Percentiles rank a stretch among this genome's conserved stretches.
These are phyloP conservation scores for Saccharomycopsis malanga DNA, from an alignment of 805 yeast species.

Conservation along the genomic window DNA sequence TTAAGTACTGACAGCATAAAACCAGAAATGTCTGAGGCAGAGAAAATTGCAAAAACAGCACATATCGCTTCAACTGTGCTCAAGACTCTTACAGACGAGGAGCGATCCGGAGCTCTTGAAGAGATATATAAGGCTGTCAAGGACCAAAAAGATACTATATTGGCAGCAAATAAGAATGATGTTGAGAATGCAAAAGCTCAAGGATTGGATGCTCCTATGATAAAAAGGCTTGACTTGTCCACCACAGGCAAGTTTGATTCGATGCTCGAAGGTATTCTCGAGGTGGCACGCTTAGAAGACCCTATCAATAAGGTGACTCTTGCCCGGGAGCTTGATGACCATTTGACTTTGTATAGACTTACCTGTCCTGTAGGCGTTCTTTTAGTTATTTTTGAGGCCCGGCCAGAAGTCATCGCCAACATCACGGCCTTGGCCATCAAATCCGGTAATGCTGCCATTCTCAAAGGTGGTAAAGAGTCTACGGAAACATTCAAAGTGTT, in stretches of 20 bases:
- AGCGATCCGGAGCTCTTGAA: constrained; percentile 65
- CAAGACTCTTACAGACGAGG: constrained; percentile 67
- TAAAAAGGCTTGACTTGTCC: constrained; percentile 79
- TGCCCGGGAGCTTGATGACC: constrained; percentile 82
- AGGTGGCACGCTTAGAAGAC: constrained; percentile 82
- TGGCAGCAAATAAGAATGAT: constrained; percentile 70
- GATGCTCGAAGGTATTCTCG: constrained; percentile 91
- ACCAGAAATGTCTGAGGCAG: constrained; percentile 7
- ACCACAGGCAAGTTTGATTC: constrained; percentile 80
- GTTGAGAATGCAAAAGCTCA: constrained; percentile 59
- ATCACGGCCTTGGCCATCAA: constrained; percentile 93
- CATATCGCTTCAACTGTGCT: constrained; percentile 76
- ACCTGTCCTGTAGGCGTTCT: constrained; percentile 94
- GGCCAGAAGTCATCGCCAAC: constrained; percentile 98
- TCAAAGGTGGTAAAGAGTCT: constrained; percentile 97
- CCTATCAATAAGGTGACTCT: constrained; percentile 88
- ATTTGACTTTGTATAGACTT: constrained; percentile 71
- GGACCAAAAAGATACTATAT: constrained; percentile 50
- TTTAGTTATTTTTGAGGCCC: constrained; percentile 85
- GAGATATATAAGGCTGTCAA: constrained; percentile 65
- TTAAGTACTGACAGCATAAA: too few relatives aligned
- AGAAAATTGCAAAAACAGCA: constrained; percentile 65
- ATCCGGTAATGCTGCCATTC: constrained; percentile 93
- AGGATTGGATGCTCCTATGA: constrained; percentile 59
- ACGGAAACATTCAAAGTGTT: constrained; percentile 75